Conservation (phyloP, 345 rosid species). For the Combretum micranthum region DNA sequence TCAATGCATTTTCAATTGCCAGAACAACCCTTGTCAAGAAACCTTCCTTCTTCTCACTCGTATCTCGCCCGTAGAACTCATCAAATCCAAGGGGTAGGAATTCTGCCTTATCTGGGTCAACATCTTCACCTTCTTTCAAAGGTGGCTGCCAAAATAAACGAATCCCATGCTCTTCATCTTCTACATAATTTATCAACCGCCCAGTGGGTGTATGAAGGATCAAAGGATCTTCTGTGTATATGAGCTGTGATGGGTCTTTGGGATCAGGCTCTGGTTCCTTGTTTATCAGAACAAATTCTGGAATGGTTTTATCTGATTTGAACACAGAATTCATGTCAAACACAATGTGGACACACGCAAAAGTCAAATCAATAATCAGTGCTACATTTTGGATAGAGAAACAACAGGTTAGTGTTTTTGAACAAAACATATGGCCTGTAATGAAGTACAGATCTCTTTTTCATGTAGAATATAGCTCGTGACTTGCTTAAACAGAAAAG, state of each 20-base stretch:
- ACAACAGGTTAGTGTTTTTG: too few species aligned
- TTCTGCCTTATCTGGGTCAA: constrained; percentile 52
- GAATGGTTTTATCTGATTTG: constrained; percentile 50
- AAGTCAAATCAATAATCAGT: not conserved
- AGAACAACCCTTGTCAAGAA: constrained; percentile 34
- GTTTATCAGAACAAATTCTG: constrained; percentile 72
- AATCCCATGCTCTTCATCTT: constrained; percentile 78
- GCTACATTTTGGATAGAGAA: not conserved
- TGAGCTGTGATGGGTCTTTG: constrained; percentile 65
- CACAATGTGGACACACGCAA: not conserved
- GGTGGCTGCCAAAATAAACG: constrained; percentile 89
- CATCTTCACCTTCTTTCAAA: constrained; percentile 62
- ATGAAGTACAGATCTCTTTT: too few species aligned
- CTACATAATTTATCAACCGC: constrained; percentile 66
- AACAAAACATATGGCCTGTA: too few species aligned
- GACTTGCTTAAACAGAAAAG: too few species aligned
- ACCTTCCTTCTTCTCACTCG: constrained; percentile 30
- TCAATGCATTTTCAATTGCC: constrained; percentile 42
- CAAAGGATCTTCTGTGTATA: constrained; percentile 67
- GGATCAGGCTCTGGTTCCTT: constrained; percentile 89
- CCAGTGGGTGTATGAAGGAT: constrained; percentile 81
- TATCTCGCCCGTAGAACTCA: constrained; percentile 70
- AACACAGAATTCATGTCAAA: constrained; percentile 8
- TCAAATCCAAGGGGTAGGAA: constrained; percentile 89
- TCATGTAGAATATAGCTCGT: too few species aligned